Base-by-base conservation (phyloP, 345 rosid species). In the Populus davidiana region DNA sequence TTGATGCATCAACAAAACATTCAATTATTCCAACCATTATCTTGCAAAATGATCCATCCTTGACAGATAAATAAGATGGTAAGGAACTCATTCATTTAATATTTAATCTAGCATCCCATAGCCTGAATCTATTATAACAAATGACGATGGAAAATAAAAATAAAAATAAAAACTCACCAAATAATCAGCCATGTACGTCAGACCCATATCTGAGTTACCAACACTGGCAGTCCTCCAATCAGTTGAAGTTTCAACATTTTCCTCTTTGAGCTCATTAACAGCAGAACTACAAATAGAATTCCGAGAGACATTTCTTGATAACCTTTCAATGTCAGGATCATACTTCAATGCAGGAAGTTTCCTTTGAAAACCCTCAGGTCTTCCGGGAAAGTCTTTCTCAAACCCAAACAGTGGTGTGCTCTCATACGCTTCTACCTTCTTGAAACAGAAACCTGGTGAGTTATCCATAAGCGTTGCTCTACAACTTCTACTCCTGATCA, bases 401-500 rank as follows among this genome's bases (percentile, higher is more conserved):
- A 73, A 80, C 79, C 73, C 80, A 2, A 38, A 70, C 25, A 87
- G 85, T 16, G 89, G 86, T 29, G 88, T 82, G 80, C 75, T 76
- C 36, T 75, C 80, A 71, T 78, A 78, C 63, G 70, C 80, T 52
- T 80, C 87, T 66, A 79, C 75, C 73, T 70, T 82, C 80, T 86
- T 88, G 70, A 62, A 79, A 80, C 79, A 80, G 64, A 74, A 25
- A 3, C 74, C 68, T 27, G 88, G 76, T 71, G 72, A 79, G 71
- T 63, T 81, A 71, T 66, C 65, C 69, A 75, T 72, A 10, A 92
- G 70, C 76, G 85, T 88, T 49, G 90, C 91, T 78, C 84, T 82
- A 83, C 91, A 91, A 81, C 98, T 94, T 82, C 74, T 92, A 83
- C 97, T 94, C 75, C 88, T 88, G 17, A 56, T 62, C 71, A 92